Conservation (phyloP, 1,284 basidiomycete genomes). For the Bothia castanella region DNA sequence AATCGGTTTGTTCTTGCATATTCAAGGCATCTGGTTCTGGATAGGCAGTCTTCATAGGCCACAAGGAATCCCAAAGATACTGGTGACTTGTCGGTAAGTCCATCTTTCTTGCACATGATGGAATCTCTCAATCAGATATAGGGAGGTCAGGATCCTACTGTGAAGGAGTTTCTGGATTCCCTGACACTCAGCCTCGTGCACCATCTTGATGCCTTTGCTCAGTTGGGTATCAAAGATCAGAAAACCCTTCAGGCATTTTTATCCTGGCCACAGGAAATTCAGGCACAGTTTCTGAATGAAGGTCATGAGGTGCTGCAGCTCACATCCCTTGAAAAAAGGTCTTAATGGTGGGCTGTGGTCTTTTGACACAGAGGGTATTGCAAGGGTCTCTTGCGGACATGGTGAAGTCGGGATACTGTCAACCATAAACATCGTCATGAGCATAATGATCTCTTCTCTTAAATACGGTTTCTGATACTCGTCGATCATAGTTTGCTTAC, state of each 20-base stretch:
- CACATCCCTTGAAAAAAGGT: slow-evolving; percentile 22
- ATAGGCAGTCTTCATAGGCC: neutral
- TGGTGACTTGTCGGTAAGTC: slow-evolving; percentile 1
- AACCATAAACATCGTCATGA: neutral
- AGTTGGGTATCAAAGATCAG: slow-evolving; percentile 25
- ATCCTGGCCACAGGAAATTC: slow-evolving; percentile 20
- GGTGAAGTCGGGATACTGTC: neutral
- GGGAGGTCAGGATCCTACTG: neutral
- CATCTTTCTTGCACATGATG: neutral
- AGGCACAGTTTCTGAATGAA: slow-evolving; percentile 19
- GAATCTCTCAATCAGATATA: slow-evolving; percentile 1
- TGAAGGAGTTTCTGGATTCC: slow-evolving; percentile 23
- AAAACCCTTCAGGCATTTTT: slow-evolving; percentile 20
- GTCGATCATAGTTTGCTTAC: neutral
- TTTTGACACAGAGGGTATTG: slow-evolving; percentile 4
- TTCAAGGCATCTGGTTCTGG: neutral
- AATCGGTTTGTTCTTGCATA: neutral
- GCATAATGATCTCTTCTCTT: neutral
- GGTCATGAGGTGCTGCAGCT: slow-evolving; percentile 12
- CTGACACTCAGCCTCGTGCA: slow-evolving; percentile 22
- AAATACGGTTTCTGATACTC: neutral
- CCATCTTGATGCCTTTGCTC: slow-evolving; percentile 18
- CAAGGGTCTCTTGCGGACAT: neutral
- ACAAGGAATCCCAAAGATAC: neutral
- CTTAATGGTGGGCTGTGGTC: slow-evolving; percentile 14